Evolutionary conservation across 805 yeast species (phyloP).

Genomic region (Lipomyces yamanashiensis): DNA sequence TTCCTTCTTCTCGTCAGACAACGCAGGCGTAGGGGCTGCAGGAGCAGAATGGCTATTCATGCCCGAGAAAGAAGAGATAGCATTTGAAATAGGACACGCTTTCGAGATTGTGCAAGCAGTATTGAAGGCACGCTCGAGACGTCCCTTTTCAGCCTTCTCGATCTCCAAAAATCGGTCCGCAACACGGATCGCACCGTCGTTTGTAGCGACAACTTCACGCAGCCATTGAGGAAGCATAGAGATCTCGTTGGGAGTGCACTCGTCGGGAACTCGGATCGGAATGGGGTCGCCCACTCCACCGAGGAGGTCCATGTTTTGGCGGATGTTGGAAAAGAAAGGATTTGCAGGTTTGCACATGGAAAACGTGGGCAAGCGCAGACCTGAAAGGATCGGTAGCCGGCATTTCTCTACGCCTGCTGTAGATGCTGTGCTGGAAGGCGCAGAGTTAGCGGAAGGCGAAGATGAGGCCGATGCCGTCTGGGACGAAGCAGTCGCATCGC

Average conservation of each 20-base stretch:
- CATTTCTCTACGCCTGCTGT: neutral
- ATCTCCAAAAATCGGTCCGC: conserved; percentile 64
- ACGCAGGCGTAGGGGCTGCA: neutral
- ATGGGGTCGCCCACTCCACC: conserved; percentile 42
- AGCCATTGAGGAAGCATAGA: conserved; percentile 62
- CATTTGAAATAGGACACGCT: neutral
- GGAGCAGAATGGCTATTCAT: neutral
- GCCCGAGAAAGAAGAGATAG: neutral
- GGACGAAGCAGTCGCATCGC: neutral
- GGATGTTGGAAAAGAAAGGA: conserved; percentile 41
- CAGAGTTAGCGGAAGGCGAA: neutral
- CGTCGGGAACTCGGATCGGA: conserved; percentile 38
- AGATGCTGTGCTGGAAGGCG: neutral
- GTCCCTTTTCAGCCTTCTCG: conserved; percentile 69
- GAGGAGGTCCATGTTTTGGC: conserved; percentile 40
- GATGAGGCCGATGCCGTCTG: neutral
- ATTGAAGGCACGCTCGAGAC: conserved; percentile 58
- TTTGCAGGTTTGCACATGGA: conserved; percentile 37
- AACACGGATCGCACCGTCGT: conserved; percentile 48
- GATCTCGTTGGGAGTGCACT: conserved; percentile 22
- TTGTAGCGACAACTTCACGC: conserved; percentile 45
- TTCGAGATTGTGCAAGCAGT: conserved; percentile 17
- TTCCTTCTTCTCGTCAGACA: neutral
- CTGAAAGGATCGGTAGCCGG: conserved; percentile 40
- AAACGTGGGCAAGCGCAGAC: conserved; percentile 39